Conservation (phyloP, 2,329 filamentous ascomycete species). For the Leptographium radiaticola region DNA sequence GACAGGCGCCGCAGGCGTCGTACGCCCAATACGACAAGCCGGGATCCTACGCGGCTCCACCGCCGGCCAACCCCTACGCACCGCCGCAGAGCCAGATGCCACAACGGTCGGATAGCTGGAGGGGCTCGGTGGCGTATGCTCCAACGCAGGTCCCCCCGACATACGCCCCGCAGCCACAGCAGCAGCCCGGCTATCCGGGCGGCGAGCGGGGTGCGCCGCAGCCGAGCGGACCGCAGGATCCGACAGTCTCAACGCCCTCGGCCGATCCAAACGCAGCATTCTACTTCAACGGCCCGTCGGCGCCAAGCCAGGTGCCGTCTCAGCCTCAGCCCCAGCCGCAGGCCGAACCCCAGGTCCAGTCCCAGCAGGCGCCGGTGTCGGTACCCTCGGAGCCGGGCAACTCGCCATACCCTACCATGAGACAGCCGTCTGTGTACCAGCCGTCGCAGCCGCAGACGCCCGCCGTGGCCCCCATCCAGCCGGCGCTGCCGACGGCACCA, state of each 20-base stretch:
- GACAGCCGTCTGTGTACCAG: slow-evolving; percentile 30
- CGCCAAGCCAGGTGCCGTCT: slow-evolving; percentile 16
- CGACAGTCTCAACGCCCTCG: slow-evolving; percentile 19
- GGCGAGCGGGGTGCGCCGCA: background rate
- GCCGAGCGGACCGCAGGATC: slow-evolving; percentile 17
- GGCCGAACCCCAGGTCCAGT: slow-evolving; percentile 19
- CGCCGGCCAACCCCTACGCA: slow-evolving; percentile 26
- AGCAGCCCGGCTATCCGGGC: slow-evolving; percentile 1
- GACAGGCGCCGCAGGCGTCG: slow-evolving; percentile 30
- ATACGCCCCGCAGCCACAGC: slow-evolving; percentile 16
- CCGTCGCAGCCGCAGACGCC: slow-evolving; percentile 29
- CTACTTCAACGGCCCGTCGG: slow-evolving; percentile 35
- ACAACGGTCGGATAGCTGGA: slow-evolving; percentile 40
- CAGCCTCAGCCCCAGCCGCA: slow-evolving; percentile 27
- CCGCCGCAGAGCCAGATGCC: slow-evolving; percentile 20
- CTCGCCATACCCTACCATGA: slow-evolving; percentile 41
- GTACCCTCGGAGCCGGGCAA: slow-evolving; percentile 26
- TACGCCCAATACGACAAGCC: slow-evolving; percentile 30
- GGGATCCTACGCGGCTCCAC: slow-evolving; percentile 24
- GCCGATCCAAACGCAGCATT: slow-evolving; percentile 43
- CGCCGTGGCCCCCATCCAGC: slow-evolving; percentile 24
- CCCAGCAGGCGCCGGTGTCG: slow-evolving; percentile 15
- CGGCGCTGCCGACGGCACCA: slow-evolving; percentile 21
- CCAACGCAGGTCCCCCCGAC: slow-evolving; percentile 24
- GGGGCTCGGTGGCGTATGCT: slow-evolving; percentile 20